Base-by-base conservation (phyloP, 805 yeast species). In the Kodamaea jinghongensis region DNA sequence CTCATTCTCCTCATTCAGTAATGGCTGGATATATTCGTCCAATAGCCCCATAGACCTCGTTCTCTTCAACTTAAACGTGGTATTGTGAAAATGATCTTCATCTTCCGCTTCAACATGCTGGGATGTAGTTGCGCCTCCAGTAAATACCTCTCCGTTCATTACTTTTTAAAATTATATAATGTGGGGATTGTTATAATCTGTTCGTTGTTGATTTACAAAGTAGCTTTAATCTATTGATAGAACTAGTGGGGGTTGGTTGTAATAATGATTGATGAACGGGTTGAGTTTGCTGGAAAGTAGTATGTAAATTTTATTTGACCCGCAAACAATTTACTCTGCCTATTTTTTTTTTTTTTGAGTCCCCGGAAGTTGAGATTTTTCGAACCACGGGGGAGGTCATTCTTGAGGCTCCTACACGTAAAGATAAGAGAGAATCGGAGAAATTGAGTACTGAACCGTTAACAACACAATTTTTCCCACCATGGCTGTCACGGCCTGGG, bases 21-120 rank as follows among this genome's bases (percentile, higher is more conserved):
- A 28, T 6, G 78, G 75, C 20, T 68, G 79, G 28, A 79, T 76
- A 53, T 74, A 82, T 46, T 81, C 86, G 53, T 84, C 95, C 49
- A 87, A 66, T 10, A 86, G 60, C 1, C 96, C 96, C 72, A 87
- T 69, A 6, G 93, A 83, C 52, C 93, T 73, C 25, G 96, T 87
- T 55, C 96, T 67, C 52, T 86, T 87, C 52, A 87, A 65, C 51
- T 79, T 80, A 58, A 83, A 87, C 3, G 91, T 75, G 4, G 86
- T 75, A 42, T 73, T 76, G 39, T 78, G 72, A 54, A 87, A 86
- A 51, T 83, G 84, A 36, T 75, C 79, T 43, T 81, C 86, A 57
- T 80, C 81, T 33, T 75, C 70, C 4, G 91, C 89, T 45, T 82
- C 85, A 14, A 85, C 77, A 42, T 76, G 81, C 55, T 78, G 83